Conservation (phyloP, 306 rosid species). For the Gynostemma pentaphyllum region DNA sequence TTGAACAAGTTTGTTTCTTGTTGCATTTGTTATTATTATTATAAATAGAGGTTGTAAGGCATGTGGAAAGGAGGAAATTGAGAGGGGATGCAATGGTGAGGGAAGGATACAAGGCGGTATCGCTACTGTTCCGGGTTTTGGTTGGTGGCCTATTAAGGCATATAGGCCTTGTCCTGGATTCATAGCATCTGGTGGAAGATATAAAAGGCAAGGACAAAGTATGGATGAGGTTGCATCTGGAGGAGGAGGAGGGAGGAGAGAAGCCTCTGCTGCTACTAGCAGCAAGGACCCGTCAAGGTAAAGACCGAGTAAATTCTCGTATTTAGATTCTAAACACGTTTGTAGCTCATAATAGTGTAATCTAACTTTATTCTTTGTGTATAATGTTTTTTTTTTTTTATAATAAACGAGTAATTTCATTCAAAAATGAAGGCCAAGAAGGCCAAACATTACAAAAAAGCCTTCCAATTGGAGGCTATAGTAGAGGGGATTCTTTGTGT, state of each 20-base stretch:
- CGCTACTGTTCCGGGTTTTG: constrained; percentile 88
- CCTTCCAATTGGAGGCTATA: no score
- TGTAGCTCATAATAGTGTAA: not conserved
- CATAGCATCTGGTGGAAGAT: constrained; percentile 74
- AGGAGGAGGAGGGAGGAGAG: constrained; percentile 28
- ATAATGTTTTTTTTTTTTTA: not conserved
- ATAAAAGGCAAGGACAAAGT: constrained; percentile 75
- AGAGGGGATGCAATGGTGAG: constrained; percentile 86
- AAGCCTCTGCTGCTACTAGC: constrained; percentile 15
- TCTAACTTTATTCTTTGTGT: not conserved
- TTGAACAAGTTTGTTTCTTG: not conserved
- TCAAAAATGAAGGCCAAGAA: no score
- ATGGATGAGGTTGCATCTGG: constrained; percentile 95
- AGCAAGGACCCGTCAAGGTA: constrained; percentile 29
- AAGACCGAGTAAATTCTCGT: not conserved
- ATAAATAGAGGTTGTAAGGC: constrained; percentile 59
- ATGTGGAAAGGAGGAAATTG: constrained; percentile 73
- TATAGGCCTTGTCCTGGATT: constrained; percentile 92
- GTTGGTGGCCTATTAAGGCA: constrained; percentile 99
- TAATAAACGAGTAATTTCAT: no score
- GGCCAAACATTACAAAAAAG: no score
- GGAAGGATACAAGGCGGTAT: constrained; percentile 98
- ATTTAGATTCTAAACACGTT: not conserved
- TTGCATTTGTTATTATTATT: constrained; percentile 12
- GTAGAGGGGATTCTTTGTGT: no score